Conservation (phyloP, 805 yeast genomes). For the Kurtzmaniella fragi region DNA sequence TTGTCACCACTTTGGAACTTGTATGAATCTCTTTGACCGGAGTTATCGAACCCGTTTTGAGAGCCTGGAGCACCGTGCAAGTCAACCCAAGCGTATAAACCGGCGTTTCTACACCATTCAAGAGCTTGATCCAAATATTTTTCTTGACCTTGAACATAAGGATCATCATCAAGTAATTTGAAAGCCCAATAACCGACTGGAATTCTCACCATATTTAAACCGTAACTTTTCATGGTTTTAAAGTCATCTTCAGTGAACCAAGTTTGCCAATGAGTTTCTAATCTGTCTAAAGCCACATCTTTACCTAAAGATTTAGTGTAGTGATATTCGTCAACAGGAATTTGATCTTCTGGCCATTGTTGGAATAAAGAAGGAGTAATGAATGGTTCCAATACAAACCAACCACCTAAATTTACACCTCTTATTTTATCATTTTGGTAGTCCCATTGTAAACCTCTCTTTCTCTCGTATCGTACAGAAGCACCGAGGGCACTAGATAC, state of each 20-base stretch:
- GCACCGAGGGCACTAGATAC: no score
- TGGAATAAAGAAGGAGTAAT: constrained; percentile 76
- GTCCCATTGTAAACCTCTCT: constrained; percentile 23
- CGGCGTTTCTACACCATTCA: constrained; percentile 61
- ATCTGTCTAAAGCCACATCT: constrained; percentile 44
- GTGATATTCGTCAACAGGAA: constrained; percentile 84
- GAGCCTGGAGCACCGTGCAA: constrained; percentile 96
- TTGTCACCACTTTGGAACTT: constrained; percentile 56
- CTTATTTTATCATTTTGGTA: constrained; percentile 34
- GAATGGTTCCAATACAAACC: constrained; percentile 85
- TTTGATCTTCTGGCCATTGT: constrained; percentile 36
- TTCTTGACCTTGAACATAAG: constrained; percentile 82
- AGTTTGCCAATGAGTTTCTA: constrained; percentile 70
- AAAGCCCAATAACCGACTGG: constrained; percentile 98
- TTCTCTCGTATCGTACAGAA: constrained; percentile 1
- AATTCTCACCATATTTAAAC: constrained; percentile 80
- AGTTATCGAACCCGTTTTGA: constrained; percentile 94
- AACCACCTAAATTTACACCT: constrained; percentile 86
- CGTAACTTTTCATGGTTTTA: constrained; percentile 48
- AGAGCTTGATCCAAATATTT: constrained; percentile 71
- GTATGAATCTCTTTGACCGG: constrained; percentile 68
- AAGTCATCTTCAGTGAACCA: constrained; percentile 77
- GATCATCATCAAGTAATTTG: constrained; percentile 55
- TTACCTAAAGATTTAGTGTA: constrained; percentile 57
- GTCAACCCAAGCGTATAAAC: constrained; percentile 82